These are phyloP conservation scores for Zhuliangozyma parablackwelliae DNA, from an alignment of 1,139 yeast genomes.

Conservation along the genomic window DNA sequence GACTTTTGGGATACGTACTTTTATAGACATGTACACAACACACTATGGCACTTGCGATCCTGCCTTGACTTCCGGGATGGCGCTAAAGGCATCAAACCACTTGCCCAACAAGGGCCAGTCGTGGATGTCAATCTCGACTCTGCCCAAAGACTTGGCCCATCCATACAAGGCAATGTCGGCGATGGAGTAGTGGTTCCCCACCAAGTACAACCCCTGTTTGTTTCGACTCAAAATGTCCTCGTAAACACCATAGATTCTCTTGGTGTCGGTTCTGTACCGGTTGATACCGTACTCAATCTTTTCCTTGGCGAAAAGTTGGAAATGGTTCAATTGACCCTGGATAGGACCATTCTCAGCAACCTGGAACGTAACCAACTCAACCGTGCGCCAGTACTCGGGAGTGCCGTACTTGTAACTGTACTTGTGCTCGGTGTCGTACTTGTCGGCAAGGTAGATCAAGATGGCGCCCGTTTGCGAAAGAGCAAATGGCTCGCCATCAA, in stretches of 20 bases:
- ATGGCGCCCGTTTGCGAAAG: constrained; percentile 60
- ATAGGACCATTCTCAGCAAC: constrained; percentile 59
- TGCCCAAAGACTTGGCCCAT: constrained; percentile 22
- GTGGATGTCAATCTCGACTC: constrained; percentile 29
- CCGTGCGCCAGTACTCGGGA: constrained; percentile 43
- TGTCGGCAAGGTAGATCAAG: constrained; percentile 50
- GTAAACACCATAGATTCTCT: constrained; percentile 49
- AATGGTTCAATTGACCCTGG: constrained; percentile 57
- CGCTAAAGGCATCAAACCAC: constrained; percentile 41
- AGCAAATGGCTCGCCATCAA: constrained; percentile 26
- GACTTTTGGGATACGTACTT: no score
- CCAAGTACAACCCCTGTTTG: constrained; percentile 44
- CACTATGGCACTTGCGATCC: constrained; percentile 15
- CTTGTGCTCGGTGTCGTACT: constrained; percentile 51
- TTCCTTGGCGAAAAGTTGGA: constrained; percentile 38
- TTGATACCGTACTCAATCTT: constrained; percentile 49
- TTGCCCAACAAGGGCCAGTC: constrained; percentile 40
- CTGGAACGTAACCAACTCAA: constrained; percentile 53
- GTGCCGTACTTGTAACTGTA: constrained; percentile 44
- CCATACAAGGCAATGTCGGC: constrained; percentile 50
- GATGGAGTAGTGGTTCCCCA: constrained; percentile 51
- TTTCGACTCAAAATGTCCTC: constrained; percentile 42
- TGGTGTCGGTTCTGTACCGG: constrained; percentile 48
- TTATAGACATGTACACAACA: no score
- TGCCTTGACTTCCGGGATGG: constrained; percentile 33